phyloP scores from a whole-genome alignment of 176 grass and related monocot genomes.

The Phoenix roebelenii region DNA sequence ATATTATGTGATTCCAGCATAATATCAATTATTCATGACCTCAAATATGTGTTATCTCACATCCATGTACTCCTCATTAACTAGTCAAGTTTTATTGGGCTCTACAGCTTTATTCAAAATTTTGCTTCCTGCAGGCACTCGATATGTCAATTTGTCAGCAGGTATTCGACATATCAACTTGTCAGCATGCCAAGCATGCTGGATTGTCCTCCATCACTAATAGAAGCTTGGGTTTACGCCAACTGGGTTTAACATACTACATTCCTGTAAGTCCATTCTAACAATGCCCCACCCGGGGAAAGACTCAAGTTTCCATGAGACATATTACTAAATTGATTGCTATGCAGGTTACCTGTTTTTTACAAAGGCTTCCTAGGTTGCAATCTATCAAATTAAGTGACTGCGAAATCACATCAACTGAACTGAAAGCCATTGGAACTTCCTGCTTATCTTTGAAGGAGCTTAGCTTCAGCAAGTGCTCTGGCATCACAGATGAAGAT shows the following conservation, averaged over 20 bases:
- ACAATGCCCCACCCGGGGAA: neutral
- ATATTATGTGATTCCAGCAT: too few species aligned
- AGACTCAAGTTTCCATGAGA: slow-evolving; percentile 5
- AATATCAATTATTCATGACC: too few species aligned
- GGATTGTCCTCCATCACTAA: slow-evolving; percentile 41
- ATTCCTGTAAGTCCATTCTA: slow-evolving; percentile 42
- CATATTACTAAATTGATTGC: slow-evolving; percentile 6
- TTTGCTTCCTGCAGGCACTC: slow-evolving; percentile 44
- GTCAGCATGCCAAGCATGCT: slow-evolving; percentile 38
- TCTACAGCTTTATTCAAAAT: too few species aligned
- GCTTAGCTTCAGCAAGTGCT: slow-evolving; percentile 74
- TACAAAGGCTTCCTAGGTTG: slow-evolving; percentile 38
- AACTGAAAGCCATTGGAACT: slow-evolving; percentile 43
- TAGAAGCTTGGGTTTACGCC: slow-evolving; percentile 32
- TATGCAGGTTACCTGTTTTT: slow-evolving; percentile 46
- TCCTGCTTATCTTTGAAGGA: slow-evolving; percentile 53
- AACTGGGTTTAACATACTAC: slow-evolving; percentile 57
- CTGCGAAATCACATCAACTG: slow-evolving; percentile 45
- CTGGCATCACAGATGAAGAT: slow-evolving; percentile 56
- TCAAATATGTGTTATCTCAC: too few species aligned
- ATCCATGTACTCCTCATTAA: too few species aligned
- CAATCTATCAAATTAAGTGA: slow-evolving; percentile 62
- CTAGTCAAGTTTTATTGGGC: too few species aligned
- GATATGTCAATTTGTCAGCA: slow-evolving; percentile 50
- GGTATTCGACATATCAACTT: slow-evolving; percentile 61